phyloP scores from a whole-genome alignment of 192 early-diverging fungal genomes.

The Pilaira anomala region DNA sequence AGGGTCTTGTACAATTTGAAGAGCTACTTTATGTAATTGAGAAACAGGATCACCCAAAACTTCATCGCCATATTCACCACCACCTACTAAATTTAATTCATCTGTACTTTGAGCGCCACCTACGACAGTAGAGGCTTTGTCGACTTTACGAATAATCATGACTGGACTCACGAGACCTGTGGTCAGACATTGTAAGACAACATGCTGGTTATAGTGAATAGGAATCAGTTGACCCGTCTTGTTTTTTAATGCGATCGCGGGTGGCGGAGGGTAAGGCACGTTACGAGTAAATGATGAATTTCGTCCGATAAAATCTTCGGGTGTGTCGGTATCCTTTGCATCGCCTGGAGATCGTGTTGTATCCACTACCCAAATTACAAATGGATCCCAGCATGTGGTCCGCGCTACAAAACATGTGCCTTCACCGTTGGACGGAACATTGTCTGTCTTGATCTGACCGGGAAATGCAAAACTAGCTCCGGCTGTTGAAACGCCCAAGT shows the following conservation, averaged over 20 bases:
- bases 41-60: conserved; percentile 80
- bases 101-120: conserved; percentile 51
- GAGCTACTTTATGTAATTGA: conserved; percentile 88
- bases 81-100: conserved; percentile 12
- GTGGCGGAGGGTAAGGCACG: conserved; percentile 64
- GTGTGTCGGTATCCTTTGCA: conserved; percentile 33
- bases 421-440: conserved; percentile 15
- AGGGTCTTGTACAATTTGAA: conserved; percentile 67
- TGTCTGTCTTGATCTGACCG: conserved; percentile 18
- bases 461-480: conserved; percentile 30
- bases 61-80: conserved; percentile 47
- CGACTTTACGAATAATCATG: conserved; percentile 81
- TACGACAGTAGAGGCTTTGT: conserved; percentile 76
- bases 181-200: conserved; percentile 84
- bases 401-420: conserved; percentile 74
- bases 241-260: conserved; percentile 68
- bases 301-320: conserved; percentile 51
- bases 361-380: conserved; percentile 81
- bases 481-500: conserved; percentile 59
- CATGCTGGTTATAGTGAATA: conserved; percentile 83
- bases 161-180: conserved; percentile 81
- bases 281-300: conserved; percentile 37
- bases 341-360: conserved; percentile 52
- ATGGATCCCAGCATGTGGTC: conserved; percentile 82
- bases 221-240: conserved; percentile 59